Percentiles rank a stretch among this genome's conserved stretches.
phyloP scores from a whole-genome alignment of 1,284 basidiomycete species.

The Rhodotorula sp. region DNA sequence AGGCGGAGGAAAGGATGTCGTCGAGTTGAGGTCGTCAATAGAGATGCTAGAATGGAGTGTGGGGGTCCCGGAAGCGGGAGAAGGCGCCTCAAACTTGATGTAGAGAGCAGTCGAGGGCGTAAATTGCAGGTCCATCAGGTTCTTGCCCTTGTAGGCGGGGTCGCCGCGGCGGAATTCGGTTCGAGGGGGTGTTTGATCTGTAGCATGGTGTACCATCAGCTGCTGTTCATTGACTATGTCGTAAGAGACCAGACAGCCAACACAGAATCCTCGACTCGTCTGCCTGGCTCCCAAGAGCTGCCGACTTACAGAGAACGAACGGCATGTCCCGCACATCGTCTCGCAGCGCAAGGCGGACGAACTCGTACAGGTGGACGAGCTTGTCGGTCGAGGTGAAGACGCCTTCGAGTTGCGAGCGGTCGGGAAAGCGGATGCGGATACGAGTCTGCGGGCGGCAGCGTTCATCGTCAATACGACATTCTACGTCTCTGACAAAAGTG shows the following conservation, averaged over 20 bases:
- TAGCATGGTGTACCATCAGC: background rate
- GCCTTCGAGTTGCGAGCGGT: slow-evolving; percentile 77
- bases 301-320: slow-evolving; percentile 70
- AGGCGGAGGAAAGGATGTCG: slow-evolving; percentile 58
- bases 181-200: slow-evolving; percentile 75
- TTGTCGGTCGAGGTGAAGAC: slow-evolving; percentile 69
- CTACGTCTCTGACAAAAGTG: background rate
- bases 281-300: too few relatives aligned
- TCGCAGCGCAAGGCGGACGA: slow-evolving; percentile 68
- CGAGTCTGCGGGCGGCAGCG: slow-evolving; percentile 59
- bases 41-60: background rate
- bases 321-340: slow-evolving; percentile 70
- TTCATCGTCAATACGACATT: background rate
- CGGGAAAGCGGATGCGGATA: slow-evolving; percentile 74
- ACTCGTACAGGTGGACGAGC: slow-evolving; percentile 75
- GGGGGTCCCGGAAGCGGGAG: background rate
- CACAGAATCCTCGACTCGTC: too few relatives aligned
- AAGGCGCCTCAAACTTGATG: slow-evolving; percentile 58
- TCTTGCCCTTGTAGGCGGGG: slow-evolving; percentile 63
- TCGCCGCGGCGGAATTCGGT: slow-evolving; percentile 77
- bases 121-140: slow-evolving; percentile 67
- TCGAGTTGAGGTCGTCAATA: slow-evolving; percentile 2
- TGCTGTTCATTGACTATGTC: background rate
- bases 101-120: slow-evolving; percentile 74
- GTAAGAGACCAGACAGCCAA: background rate